Evolutionary conservation across 73 alveolate species (phyloP).

Genomic region (Tetrahymena malaccensis): DNA sequence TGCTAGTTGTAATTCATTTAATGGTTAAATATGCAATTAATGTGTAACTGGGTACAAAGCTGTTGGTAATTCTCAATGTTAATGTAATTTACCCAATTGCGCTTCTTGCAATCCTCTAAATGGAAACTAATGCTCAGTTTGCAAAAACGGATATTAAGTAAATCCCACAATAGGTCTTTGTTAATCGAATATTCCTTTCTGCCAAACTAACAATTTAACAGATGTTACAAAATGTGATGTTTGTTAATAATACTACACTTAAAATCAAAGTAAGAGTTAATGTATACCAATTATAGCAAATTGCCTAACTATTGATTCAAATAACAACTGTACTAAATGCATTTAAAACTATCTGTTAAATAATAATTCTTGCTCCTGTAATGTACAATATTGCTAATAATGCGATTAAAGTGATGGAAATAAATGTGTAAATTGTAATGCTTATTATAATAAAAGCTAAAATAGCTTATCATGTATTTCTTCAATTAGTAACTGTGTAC

Average conservation of each 20-base stretch:
- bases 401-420: neutral
- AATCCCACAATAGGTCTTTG: neutral
- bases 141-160: neutral
- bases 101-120: neutral
- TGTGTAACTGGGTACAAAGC: neutral
- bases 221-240: neutral
- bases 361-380: neutral
- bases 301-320: neutral
- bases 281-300: neutral
- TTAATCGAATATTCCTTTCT: neutral
- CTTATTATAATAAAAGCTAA: neutral
- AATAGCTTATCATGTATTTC: neutral
- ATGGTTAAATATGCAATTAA: neutral
- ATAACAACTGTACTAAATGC: neutral
- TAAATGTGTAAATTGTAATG: neutral
- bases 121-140: neutral
- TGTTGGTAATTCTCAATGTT: neutral
- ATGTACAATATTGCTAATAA: neutral
- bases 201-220: neutral
- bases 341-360: neutral
- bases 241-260: neutral
- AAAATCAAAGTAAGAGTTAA: neutral
- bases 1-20: neutral
- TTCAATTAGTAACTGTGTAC: neutral
- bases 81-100: neutral